Evolutionary conservation across 2,329 filamentous ascomycete species (phyloP).

Genomic region (Phoma sp.): DNA sequence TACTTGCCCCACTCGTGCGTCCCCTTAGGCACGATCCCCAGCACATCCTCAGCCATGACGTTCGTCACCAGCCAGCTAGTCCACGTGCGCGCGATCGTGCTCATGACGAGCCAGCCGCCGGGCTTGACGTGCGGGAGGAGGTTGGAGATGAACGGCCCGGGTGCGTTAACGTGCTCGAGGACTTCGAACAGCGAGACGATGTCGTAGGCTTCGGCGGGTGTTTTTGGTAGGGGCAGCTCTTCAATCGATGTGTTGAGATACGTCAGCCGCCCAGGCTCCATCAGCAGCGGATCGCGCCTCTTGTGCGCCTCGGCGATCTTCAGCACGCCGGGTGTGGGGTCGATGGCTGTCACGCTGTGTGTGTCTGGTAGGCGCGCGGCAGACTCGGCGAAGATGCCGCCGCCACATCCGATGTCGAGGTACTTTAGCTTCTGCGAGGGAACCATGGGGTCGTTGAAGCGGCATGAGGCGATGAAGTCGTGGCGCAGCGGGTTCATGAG

Average conservation of each 20-base stretch:
- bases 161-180: conserved; percentile 85
- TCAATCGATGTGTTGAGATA: conserved; percentile 84
- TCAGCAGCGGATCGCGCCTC: conserved; percentile 72
- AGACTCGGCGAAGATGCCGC: conserved; percentile 93
- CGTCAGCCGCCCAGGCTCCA: conserved; percentile 61
- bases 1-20: conserved; percentile 98
- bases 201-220: conserved; percentile 65
- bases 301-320: conserved; percentile 78
- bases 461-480: conserved; percentile 56
- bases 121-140: conserved; percentile 80
- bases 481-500: conserved; percentile 98
- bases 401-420: conserved; percentile 93
- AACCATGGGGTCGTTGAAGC: background rate
- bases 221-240: conserved; percentile 56
- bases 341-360: conserved; percentile 73
- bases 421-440: conserved; percentile 63
- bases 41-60: conserved; percentile 83
- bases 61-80: conserved; percentile 92
- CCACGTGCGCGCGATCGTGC: conserved; percentile 90
- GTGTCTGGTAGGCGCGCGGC: conserved; percentile 73
- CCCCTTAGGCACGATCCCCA: conserved; percentile 86
- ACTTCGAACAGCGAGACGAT: conserved; percentile 92
- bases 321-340: conserved; percentile 77
- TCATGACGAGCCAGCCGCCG: conserved; percentile 90
- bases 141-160: conserved; percentile 73